Percentiles rank a stretch among this genome's conserved stretches.
These are phyloP conservation scores for Candida incommunis DNA, from an alignment of 805 yeast genomes.

Conservation along the genomic window DNA sequence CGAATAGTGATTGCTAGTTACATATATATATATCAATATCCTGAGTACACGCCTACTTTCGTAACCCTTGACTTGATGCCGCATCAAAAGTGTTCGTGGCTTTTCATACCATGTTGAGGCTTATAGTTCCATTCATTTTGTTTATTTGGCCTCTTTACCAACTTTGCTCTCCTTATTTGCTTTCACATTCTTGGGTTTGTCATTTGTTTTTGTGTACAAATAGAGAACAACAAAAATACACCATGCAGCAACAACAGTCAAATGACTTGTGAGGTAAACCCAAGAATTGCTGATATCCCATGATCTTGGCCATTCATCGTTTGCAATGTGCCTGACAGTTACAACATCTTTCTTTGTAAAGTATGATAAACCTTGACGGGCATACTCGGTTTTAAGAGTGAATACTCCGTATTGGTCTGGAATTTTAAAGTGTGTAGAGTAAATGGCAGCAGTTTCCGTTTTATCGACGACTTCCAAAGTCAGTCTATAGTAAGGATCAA, in stretches of 20 bases:
- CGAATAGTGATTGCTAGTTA: too few relatives aligned
- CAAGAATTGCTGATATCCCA: conserved; percentile 90
- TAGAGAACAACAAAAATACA: conserved; percentile 57
- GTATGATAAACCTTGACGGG: conserved; percentile 61
- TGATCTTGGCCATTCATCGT: conserved; percentile 85
- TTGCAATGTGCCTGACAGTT: conserved; percentile 86
- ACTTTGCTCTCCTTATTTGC: conserved; percentile 1
- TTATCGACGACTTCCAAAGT: conserved; percentile 35
- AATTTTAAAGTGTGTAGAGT: conserved; percentile 41
- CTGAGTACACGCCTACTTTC: too few relatives aligned
- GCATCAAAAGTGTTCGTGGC: too few relatives aligned
- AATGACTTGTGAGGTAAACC: conserved; percentile 70
- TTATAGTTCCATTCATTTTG: too few relatives aligned
- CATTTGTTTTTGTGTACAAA: conserved; percentile 23
- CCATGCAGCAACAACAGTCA: conserved; percentile 63
- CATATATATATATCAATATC: too few relatives aligned
- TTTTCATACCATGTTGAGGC: too few relatives aligned
- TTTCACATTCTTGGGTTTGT: not conserved
- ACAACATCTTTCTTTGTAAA: conserved; percentile 53
- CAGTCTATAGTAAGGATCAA: conserved; percentile 89
- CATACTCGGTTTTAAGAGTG: conserved; percentile 67
- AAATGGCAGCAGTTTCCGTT: conserved; percentile 26
- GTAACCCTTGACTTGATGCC: too few relatives aligned
- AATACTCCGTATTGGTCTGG: conserved; percentile 98
- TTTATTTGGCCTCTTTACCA: too few relatives aligned